phyloP scores from a whole-genome alignment of 306 rosid genomes.

The Elaeagnus macrophylla region DNA sequence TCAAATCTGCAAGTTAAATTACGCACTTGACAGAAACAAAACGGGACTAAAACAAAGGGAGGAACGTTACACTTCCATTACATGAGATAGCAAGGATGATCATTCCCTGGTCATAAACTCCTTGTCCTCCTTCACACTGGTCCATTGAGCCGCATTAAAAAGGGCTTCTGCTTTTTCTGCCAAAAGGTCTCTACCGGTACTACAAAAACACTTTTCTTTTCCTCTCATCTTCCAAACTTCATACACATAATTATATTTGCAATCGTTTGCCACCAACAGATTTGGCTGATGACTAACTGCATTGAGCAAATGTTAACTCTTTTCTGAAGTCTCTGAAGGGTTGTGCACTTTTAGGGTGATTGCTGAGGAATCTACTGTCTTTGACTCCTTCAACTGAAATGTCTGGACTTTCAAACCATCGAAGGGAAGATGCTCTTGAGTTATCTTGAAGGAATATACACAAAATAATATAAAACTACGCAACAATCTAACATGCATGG shows the following conservation, averaged over 20 bases:
- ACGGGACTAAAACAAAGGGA: conserved; percentile 25
- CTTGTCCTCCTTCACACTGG: conserved; percentile 19
- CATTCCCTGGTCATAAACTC: conserved; percentile 20
- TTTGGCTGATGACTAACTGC: conserved; percentile 21
- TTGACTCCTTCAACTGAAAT: conserved; percentile 29
- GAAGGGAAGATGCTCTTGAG: conserved; percentile 61
- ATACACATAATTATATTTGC: conserved; percentile 31
- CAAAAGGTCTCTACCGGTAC: conserved; percentile 33
- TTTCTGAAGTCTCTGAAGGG: conserved; percentile 24
- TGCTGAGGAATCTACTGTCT: conserved; percentile 25
- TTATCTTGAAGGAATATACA: conserved; percentile 28
- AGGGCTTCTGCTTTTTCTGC: conserved; percentile 28
- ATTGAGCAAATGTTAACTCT: conserved; percentile 23
- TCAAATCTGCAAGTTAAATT: conserved; percentile 24
- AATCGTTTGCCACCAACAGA: conserved; percentile 25
- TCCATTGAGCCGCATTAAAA: conserved; percentile 33
- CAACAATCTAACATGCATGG: not conserved
- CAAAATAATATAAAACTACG: conserved; percentile 1
- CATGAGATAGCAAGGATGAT: conserved; percentile 17
- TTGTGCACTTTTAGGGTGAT: conserved; percentile 25
- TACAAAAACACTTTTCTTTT: conserved; percentile 20
- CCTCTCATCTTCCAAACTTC: conserved; percentile 34
- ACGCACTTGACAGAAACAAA: conserved; percentile 25
- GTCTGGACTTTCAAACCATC: conserved; percentile 40
- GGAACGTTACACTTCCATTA: conserved; percentile 10